Base-by-base conservation (phyloP, 805 yeast species). In the Wickerhamiella spandovensis region DNA sequence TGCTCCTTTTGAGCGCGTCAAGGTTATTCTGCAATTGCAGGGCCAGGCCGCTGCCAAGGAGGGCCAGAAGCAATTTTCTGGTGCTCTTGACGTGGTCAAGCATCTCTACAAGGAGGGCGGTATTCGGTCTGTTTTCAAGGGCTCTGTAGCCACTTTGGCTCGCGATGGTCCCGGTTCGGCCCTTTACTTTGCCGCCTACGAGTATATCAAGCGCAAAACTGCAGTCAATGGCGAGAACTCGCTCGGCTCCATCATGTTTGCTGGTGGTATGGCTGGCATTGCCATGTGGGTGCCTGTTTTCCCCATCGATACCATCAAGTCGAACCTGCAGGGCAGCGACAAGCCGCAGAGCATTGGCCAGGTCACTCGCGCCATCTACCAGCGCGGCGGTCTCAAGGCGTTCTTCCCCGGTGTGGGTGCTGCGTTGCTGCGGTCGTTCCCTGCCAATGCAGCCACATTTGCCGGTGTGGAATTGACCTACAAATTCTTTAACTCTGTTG, bases 81-180 rank as follows among this genome's bases (percentile, higher is more conserved):
- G 77, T 1, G 79, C 85, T 15, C 67, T 72, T 13, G 72, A 77
- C 28, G 85, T 82, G 2, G 80, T 88, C 30, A 72, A 70, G 54
- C 77, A 78, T 59, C 76, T 90, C 60, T 78, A 87, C 59, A 72
- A 72, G 39, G 78, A 82, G 44, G 97, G 97, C 32, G 97, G 97
- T 25, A 56, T 89, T 22, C 68, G 74, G 52, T 89, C 97, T 0
- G 74, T 92, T 24, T 90, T 84, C 69, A 85, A 86, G 65, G 98
- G 98, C 18, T 84, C 95, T 0, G 74, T 75, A 15, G 96, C 97
- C 2, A 90, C 98, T 1, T 69, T 90, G 54, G 94, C 95, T 18
- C 79, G 98, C 66, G 98, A 90, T 64, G 97, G 97, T 1, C 97
- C 98, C 0, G 98, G 98, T 1, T 82, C 94, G 15, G 97, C 97